Evolutionary conservation across 2,329 filamentous ascomycete genomes (phyloP).

Genomic region (Curvularia verruculosa): DNA sequence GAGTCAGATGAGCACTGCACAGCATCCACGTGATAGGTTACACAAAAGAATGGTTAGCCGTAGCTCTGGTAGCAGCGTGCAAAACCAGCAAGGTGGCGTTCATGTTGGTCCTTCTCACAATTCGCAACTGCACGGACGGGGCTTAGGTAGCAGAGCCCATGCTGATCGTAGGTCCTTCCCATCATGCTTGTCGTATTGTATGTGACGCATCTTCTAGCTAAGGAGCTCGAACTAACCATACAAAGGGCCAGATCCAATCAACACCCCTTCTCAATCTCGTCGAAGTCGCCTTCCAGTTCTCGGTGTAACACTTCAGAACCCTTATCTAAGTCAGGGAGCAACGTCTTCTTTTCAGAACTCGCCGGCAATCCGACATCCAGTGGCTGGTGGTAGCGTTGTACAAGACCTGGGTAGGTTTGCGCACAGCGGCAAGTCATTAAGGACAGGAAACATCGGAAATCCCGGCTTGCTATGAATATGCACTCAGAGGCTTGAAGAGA

Average conservation of each 20-base stretch:
- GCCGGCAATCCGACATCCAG: conserved; percentile 42
- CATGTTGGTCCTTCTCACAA: conserved; percentile 28
- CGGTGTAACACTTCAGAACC: conserved; percentile 34
- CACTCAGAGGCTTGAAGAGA: not conserved
- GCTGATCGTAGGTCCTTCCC: conserved; percentile 29
- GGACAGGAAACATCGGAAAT: conserved; percentile 13
- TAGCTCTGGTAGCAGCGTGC: conserved; percentile 34
- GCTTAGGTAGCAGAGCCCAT: conserved; percentile 19
- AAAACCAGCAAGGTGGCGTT: conserved; percentile 27
- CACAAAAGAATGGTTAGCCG: conserved; percentile 32
- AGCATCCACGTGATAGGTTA: conserved; percentile 21
- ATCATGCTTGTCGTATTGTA: not conserved
- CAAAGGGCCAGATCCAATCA: conserved; percentile 31
- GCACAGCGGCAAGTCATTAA: conserved; percentile 40
- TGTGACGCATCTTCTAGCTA: not conserved
- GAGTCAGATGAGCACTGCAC: conserved; percentile 23
- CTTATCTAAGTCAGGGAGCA: conserved; percentile 23
- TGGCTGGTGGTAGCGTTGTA: conserved; percentile 28
- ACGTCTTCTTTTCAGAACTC: conserved; percentile 37
- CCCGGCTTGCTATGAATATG: conserved; percentile 21
- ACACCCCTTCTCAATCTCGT: conserved; percentile 39
- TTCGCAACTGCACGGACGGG: conserved; percentile 28
- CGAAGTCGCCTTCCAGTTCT: conserved; percentile 40
- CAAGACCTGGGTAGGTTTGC: conserved; percentile 34
- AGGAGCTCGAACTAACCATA: conserved; percentile 6